phyloP scores from a whole-genome alignment of 768 basidiomycete species.

The Hygrophorus pudorinus region DNA sequence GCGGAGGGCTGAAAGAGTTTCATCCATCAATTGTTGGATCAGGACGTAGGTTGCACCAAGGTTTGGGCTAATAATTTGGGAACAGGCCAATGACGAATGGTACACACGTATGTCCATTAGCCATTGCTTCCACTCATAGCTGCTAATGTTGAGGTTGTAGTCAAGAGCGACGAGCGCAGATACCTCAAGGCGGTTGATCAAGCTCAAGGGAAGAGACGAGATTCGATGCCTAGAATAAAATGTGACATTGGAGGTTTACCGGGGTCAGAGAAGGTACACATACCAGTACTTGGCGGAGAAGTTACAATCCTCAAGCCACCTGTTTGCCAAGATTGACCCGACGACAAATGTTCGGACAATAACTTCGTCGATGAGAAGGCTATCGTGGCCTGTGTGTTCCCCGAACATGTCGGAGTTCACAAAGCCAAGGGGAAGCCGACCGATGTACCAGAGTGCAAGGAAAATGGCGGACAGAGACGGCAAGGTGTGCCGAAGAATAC shows the following conservation, averaged over 20 bases:
- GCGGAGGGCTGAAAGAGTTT: too few relatives aligned
- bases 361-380: conserved; percentile 25
- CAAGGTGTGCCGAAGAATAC: not conserved
- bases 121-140: conserved; percentile 11
- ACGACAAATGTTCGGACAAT: conserved; percentile 42
- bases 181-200: conserved; percentile 11
- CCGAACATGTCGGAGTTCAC: conserved; percentile 22
- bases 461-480: conserved; percentile 26
- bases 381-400: conserved; percentile 7
- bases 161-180: conserved; percentile 11
- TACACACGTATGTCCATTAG: conserved; percentile 2
- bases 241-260: not conserved
- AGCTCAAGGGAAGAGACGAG: conserved; percentile 2
- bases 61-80: too few relatives aligned
- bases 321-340: conserved; percentile 47
- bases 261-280: conserved; percentile 9
- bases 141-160: conserved; percentile 11
- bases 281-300: conserved; percentile 46
- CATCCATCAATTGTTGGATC: too few relatives aligned
- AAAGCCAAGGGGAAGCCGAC: conserved; percentile 21
- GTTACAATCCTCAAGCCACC: conserved; percentile 52
- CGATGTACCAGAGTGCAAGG: conserved; percentile 51
- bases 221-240: not conserved
- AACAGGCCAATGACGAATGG: not conserved
- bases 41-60: too few relatives aligned